phyloP scores from a whole-genome alignment of 768 basidiomycete genomes.

The Lactifluus rugatus region DNA sequence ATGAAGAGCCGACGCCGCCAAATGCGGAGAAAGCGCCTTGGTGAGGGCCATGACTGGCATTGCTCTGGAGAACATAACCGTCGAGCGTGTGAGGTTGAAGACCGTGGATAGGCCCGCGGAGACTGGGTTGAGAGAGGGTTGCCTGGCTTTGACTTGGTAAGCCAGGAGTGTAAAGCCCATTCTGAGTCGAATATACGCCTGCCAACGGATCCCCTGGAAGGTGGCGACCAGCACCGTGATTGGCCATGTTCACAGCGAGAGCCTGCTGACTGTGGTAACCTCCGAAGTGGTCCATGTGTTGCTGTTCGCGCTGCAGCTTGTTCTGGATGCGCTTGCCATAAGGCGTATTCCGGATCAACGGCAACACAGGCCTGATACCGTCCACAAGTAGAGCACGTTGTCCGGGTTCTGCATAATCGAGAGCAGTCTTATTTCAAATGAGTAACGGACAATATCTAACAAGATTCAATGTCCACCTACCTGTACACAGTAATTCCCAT shows the following conservation, averaged over 20 bases:
- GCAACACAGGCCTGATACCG: constrained; percentile 96
- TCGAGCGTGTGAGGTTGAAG: constrained; percentile 69
- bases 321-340: constrained; percentile 99
- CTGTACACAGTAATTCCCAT: constrained; percentile 93
- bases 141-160: constrained; percentile 52
- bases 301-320: constrained; percentile 86
- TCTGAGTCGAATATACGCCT: constrained; percentile 58
- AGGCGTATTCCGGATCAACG: constrained; percentile 96
- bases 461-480: constrained; percentile 30
- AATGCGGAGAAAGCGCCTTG: constrained; percentile 47
- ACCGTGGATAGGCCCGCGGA: constrained; percentile 40
- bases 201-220: constrained; percentile 44
- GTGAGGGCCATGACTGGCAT: constrained; percentile 53
- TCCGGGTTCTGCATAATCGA: constrained; percentile 93
- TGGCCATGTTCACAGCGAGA: constrained; percentile 47
- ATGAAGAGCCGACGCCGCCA: constrained; percentile 42
- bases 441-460: background rate
- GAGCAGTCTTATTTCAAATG: constrained; percentile 57
- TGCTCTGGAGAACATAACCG: constrained; percentile 71
- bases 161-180: constrained; percentile 51
- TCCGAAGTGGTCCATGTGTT: constrained; percentile 54
- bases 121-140: constrained; percentile 24
- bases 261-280: constrained; percentile 51
- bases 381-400: constrained; percentile 92
- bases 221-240: constrained; percentile 44